phyloP scores from a whole-genome alignment of 2,329 filamentous ascomycete genomes.

The Xylariales sp. region DNA sequence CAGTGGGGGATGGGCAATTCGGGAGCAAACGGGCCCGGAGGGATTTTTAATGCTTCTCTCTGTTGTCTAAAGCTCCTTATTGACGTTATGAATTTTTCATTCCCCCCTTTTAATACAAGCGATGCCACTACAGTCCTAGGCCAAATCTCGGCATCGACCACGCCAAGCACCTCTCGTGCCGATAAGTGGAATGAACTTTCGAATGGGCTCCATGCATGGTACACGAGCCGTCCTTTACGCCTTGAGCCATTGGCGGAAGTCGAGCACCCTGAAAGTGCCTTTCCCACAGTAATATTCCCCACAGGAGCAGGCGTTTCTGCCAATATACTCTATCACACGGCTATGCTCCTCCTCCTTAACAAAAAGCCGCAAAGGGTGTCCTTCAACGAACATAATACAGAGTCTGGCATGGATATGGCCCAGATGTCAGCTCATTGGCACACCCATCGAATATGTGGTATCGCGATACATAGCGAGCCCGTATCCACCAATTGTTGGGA shows the following conservation, averaged over 20 bases:
- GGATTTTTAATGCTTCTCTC: slow-evolving; percentile 27
- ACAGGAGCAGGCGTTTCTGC: slow-evolving; percentile 36
- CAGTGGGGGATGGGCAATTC: neutral
- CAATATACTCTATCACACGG: slow-evolving; percentile 37
- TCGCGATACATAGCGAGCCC: slow-evolving; percentile 39
- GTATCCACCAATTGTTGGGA: slow-evolving; percentile 37
- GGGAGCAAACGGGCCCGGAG: neutral
- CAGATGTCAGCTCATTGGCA: slow-evolving; percentile 37
- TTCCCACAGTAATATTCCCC: slow-evolving; percentile 35
- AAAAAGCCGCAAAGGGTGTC: slow-evolving; percentile 18
- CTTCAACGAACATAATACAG: neutral
- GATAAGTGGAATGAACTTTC: slow-evolving; percentile 20
- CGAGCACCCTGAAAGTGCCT: slow-evolving; percentile 16
- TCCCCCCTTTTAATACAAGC: slow-evolving; percentile 1
- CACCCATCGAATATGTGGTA: slow-evolving; percentile 39
- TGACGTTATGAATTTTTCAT: slow-evolving; percentile 33
- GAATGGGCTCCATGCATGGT: slow-evolving; percentile 21
- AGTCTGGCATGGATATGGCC: neutral
- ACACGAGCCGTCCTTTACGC: slow-evolving; percentile 23
- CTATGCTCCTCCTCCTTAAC: slow-evolving; percentile 39
- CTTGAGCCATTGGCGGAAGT: slow-evolving; percentile 31
- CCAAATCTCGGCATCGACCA: neutral
- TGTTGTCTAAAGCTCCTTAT: slow-evolving; percentile 30
- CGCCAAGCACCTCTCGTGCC: neutral
- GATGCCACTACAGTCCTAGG: neutral